These are phyloP conservation scores for Gaeumannomyces sp. DNA, from an alignment of 2,329 filamentous ascomycete species.

Conservation along the genomic window DNA sequence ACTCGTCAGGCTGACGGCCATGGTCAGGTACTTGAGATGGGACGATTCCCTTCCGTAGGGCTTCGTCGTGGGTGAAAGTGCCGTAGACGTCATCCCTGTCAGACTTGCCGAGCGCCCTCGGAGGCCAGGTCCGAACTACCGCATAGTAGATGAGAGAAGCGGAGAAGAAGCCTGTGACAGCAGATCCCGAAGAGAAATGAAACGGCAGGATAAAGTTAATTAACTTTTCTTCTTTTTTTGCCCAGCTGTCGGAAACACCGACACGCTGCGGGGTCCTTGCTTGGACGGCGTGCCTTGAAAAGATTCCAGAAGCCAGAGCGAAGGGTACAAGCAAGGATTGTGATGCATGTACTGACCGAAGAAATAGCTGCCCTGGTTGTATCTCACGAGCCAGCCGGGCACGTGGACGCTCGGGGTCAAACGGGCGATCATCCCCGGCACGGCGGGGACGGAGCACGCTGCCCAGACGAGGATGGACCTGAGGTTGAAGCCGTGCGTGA, in stretches of 20 bases:
- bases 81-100: constrained; percentile 38
- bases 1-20: not conserved
- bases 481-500: constrained; percentile 32
- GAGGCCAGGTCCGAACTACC: constrained; percentile 33
- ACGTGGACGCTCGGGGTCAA: constrained; percentile 1
- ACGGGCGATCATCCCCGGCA: constrained; percentile 6
- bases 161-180: constrained; percentile 7
- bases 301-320: too few relatives aligned
- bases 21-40: not conserved
- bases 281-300: not conserved
- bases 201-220: not conserved
- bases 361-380: constrained; percentile 9
- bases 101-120: constrained; percentile 32
- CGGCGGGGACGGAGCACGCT: constrained; percentile 2
- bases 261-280: not conserved
- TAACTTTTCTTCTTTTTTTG: not conserved
- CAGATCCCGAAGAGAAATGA: not conserved
- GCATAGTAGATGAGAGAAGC: constrained; percentile 6
- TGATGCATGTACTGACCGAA: constrained; percentile 1
- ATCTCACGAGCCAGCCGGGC: constrained; percentile 1
- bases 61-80: constrained; percentile 37
- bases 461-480: constrained; percentile 5
- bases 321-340: not conserved
- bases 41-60: constrained; percentile 14
- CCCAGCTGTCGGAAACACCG: not conserved